phyloP scores from a whole-genome alignment of 805 yeast genomes.

The Suhomyces vadensis region DNA sequence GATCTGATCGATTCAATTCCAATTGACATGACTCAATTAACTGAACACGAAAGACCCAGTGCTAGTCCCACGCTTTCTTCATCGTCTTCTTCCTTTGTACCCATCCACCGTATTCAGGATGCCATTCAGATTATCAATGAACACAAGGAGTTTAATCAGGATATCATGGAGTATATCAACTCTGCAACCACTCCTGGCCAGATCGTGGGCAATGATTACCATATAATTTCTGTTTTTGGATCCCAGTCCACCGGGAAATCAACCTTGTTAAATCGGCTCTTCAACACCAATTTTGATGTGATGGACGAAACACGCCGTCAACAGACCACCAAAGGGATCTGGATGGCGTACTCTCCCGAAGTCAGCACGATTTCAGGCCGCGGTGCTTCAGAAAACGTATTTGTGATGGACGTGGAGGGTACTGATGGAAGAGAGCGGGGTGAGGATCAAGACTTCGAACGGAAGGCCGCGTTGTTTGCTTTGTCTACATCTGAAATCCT shows the following conservation, averaged over 20 bases:
- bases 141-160: constrained; percentile 50
- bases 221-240: constrained; percentile 93
- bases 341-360: constrained; percentile 44
- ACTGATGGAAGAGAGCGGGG: constrained; percentile 98
- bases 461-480: constrained; percentile 95
- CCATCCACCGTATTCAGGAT: constrained; percentile 30
- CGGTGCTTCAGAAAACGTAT: constrained; percentile 38
- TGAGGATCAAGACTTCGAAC: constrained; percentile 96
- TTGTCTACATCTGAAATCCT: constrained; percentile 86
- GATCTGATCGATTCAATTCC: constrained; percentile 3
- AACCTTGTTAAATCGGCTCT: constrained; percentile 80
- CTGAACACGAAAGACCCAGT: constrained; percentile 11
- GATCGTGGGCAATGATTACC: constrained; percentile 69
- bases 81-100: constrained; percentile 42
- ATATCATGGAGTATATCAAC: constrained; percentile 37
- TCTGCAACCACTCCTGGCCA: constrained; percentile 29
- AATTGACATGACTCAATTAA: not conserved
- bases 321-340: constrained; percentile 67
- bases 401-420: constrained; percentile 97
- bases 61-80: constrained; percentile 25
- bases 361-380: constrained; percentile 24
- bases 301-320: constrained; percentile 87
- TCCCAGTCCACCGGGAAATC: constrained; percentile 97
- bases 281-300: constrained; percentile 86
- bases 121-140: constrained; percentile 68